phyloP scores from a whole-genome alignment of 1,284 basidiomycete species.

The Sanghuangporus baumii region DNA sequence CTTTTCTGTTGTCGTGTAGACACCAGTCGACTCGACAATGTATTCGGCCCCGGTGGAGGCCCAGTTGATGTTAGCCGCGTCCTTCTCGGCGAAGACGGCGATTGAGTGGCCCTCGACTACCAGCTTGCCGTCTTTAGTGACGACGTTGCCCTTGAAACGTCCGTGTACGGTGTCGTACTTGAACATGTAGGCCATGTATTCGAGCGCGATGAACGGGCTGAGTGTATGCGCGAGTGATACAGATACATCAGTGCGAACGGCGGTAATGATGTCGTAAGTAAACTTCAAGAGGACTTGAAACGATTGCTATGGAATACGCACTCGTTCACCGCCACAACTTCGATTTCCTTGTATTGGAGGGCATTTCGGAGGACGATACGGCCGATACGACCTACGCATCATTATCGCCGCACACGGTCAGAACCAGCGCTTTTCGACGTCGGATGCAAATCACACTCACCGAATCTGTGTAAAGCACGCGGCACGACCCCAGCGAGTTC shows the following conservation, averaged over 20 bases:
- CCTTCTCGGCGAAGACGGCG: conserved; percentile 81
- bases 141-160: conserved; percentile 85
- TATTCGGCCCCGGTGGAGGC: conserved; percentile 80
- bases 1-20: conserved; percentile 95
- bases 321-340: conserved; percentile 90
- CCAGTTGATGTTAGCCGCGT: conserved; percentile 89
- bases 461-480: conserved; percentile 54
- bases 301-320: conserved; percentile 34
- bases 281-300: conserved; percentile 17
- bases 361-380: conserved; percentile 98
- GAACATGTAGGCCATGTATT: conserved; percentile 99
- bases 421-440: not conserved
- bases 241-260: not conserved
- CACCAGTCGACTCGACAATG: conserved; percentile 98
- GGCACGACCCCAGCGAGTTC: conserved; percentile 14
- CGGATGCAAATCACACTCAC: conserved; percentile 41
- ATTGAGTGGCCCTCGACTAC: conserved; percentile 80
- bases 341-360: conserved; percentile 68
- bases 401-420: conserved; percentile 14
- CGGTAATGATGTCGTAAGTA: not conserved
- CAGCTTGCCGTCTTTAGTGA: conserved; percentile 87
- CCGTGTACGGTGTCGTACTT: conserved; percentile 99
- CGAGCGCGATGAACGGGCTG: conserved; percentile 92
- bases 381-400: conserved; percentile 82
- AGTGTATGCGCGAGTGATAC: not conserved